These are phyloP conservation scores for Pilatotrama ljubarskyi DNA, from an alignment of 768 basidiomycete species.

Conservation along the genomic window DNA sequence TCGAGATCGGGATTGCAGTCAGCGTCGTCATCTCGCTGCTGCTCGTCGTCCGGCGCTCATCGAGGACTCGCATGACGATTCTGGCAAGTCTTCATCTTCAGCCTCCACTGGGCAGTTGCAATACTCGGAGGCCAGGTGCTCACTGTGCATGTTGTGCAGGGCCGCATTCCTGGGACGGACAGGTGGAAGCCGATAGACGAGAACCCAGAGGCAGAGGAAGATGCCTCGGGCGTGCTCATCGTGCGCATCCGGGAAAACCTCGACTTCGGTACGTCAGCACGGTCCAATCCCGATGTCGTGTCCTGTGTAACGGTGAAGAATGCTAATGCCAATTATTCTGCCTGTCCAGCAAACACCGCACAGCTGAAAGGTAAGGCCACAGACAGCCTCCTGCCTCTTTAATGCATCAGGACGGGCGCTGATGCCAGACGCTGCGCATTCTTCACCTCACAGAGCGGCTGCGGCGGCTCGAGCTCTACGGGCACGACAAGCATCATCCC, in stretches of 20 bases:
- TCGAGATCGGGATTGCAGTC: slow-evolving; percentile 91
- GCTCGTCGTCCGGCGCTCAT: slow-evolving; percentile 87
- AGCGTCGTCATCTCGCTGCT: slow-evolving; percentile 86
- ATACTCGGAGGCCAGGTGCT: no score
- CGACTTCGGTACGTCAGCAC: slow-evolving; percentile 72
- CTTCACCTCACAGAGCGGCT: slow-evolving; percentile 59
- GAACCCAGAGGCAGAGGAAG: slow-evolving; percentile 80
- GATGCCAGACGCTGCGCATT: slow-evolving; percentile 6
- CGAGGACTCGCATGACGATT: slow-evolving; percentile 88
- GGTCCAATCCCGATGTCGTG: not conserved
- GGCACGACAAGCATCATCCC: slow-evolving; percentile 76
- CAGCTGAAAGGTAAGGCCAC: slow-evolving; percentile 77
- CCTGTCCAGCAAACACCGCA: slow-evolving; percentile 78
- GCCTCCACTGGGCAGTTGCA: not conserved
- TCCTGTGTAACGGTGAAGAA: not conserved
- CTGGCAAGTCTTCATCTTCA: slow-evolving; percentile 50
- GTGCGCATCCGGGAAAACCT: slow-evolving; percentile 88
- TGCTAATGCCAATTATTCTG: not conserved
- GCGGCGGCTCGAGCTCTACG: slow-evolving; percentile 86
- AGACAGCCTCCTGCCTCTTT: not conserved
- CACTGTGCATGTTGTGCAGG: slow-evolving; percentile 42
- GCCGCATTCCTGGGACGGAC: slow-evolving; percentile 84
- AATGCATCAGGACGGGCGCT: slow-evolving; percentile 8
- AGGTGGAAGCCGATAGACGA: slow-evolving; percentile 91
- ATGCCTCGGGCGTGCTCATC: slow-evolving; percentile 79